Conservation (phyloP, 2,329 filamentous ascomycete genomes). For the Ascochyta fabae region DNA sequence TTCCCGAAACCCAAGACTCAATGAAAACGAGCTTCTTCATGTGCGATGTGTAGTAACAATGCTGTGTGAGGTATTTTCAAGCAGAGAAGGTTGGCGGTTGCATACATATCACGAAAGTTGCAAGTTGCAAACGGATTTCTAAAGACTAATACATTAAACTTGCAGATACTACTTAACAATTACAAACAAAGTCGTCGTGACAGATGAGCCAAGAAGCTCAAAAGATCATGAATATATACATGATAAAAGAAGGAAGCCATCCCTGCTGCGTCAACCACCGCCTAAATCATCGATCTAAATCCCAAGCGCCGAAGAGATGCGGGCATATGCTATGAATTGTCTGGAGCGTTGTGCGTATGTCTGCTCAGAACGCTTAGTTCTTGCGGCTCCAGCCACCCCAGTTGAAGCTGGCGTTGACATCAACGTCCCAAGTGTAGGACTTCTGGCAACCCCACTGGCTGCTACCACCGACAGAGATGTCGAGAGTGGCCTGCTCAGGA, state of each 20-base stretch:
- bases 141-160: conserved; percentile 8
- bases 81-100: background rate
- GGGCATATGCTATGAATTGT: background rate
- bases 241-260: conserved; percentile 7
- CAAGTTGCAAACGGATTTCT: background rate
- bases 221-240: conserved; percentile 18
- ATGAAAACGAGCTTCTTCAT: too few relatives aligned
- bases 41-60: background rate
- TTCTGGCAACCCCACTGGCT: conserved; percentile 31
- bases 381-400: conserved; percentile 22
- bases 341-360: background rate
- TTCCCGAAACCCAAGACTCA: too few relatives aligned
- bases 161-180: conserved; percentile 1
- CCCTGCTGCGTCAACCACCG: background rate
- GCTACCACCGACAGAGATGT: conserved; percentile 23
- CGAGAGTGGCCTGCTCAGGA: conserved; percentile 24
- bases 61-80: background rate
- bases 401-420: conserved; percentile 32
- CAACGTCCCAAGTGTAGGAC: conserved; percentile 33
- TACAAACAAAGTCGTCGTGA: conserved; percentile 13
- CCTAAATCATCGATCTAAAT: background rate
- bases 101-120: background rate
- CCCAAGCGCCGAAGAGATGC: conserved; percentile 10
- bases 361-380: conserved; percentile 12
- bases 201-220: conserved; percentile 14